These are phyloP conservation scores for Hyphopichia fennica DNA, from an alignment of 1,139 yeast genomes.

Conservation along the genomic window DNA sequence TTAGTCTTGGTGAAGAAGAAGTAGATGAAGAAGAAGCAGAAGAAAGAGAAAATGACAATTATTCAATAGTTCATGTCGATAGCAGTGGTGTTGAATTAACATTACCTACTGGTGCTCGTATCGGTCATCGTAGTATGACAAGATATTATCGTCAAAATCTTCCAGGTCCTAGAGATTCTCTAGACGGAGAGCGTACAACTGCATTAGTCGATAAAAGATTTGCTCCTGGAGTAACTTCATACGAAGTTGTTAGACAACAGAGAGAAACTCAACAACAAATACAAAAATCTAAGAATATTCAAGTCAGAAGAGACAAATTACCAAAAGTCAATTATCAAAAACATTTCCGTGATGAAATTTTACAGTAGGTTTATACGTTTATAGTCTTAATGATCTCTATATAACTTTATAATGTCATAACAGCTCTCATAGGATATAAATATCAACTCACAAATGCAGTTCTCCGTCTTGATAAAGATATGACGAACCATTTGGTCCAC, in stretches of 20 bases:
- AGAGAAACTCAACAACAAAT: slow-evolving; percentile 28
- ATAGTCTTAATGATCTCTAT: too few relatives aligned
- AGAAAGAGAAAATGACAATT: slow-evolving; percentile 22
- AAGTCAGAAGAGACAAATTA: slow-evolving; percentile 26
- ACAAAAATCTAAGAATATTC: slow-evolving; percentile 21
- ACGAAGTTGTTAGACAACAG: slow-evolving; percentile 35
- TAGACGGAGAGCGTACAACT: slow-evolving; percentile 34
- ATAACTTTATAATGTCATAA: too few relatives aligned
- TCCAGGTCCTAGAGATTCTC: slow-evolving; percentile 21
- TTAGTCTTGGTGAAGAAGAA: slow-evolving; percentile 11
- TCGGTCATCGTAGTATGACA: slow-evolving; percentile 51
- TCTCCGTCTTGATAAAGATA: too few relatives aligned
- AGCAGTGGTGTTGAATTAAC: slow-evolving; percentile 40
- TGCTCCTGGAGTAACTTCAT: slow-evolving; percentile 38
- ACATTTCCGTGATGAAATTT: slow-evolving; percentile 39
- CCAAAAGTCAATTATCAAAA: slow-evolving; percentile 34
- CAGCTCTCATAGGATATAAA: too few relatives aligned
- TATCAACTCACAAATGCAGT: too few relatives aligned
- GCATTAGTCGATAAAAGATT: slow-evolving; percentile 41
- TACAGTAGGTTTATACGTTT: not conserved
- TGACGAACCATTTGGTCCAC: too few relatives aligned
- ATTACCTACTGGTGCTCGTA: slow-evolving; percentile 48
- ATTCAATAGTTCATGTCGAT: slow-evolving; percentile 38
- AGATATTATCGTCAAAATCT: slow-evolving; percentile 44
- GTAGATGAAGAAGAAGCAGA: slow-evolving; percentile 34